phyloP scores from a whole-genome alignment of 192 early-diverging fungal species.

The Umbelopsis sp. region DNA sequence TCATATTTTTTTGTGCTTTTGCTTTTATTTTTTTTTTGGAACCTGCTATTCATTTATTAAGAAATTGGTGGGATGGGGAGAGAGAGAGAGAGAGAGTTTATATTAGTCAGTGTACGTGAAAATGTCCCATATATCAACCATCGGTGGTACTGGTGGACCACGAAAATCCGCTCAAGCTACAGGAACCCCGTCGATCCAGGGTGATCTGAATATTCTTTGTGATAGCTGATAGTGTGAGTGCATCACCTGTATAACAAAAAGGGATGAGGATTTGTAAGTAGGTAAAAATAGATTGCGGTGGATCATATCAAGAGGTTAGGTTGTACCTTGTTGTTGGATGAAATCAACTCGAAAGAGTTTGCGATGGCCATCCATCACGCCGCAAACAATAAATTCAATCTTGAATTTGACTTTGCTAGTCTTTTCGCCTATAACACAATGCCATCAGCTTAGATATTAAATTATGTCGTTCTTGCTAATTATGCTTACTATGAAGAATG shows the following conservation, averaged over 20 bases:
- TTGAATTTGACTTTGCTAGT: constrained; percentile 6
- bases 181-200: background rate
- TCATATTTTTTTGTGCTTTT: background rate
- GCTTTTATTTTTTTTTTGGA: background rate
- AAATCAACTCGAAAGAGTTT: constrained; percentile 8
- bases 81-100: no score
- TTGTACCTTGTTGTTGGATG: constrained; percentile 8
- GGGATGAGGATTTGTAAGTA: background rate
- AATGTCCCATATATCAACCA: background rate
- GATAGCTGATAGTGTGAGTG: background rate
- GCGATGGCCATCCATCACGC: constrained; percentile 8
- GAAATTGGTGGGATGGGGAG: no score
- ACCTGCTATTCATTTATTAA: background rate
- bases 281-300: background rate
- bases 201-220: background rate
- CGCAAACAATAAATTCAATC: constrained; percentile 1
- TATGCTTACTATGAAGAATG: background rate
- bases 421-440: background rate
- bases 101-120: background rate
- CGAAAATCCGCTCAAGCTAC: background rate
- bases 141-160: constrained; percentile 11
- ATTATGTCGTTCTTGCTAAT: no score
- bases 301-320: background rate
- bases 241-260: background rate
- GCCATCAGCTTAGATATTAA: background rate